Evolutionary conservation across 768 basidiomycete species (phyloP).

Genomic region (Gyrodon lividus): DNA sequence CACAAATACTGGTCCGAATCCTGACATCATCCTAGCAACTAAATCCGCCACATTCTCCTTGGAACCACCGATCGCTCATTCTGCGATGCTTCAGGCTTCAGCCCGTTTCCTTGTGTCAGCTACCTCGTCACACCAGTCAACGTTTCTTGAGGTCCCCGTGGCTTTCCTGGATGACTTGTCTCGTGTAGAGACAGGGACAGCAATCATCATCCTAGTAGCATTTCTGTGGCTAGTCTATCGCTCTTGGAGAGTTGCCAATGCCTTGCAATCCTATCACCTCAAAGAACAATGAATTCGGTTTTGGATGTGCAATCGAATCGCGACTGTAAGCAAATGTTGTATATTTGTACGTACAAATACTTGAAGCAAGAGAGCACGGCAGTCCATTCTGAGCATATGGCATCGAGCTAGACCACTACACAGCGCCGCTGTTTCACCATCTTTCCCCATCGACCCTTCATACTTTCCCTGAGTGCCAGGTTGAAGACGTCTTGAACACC

Average conservation of each 20-base stretch:
- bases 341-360: slow-evolving; percentile 33
- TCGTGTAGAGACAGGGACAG: slow-evolving; percentile 38
- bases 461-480: slow-evolving; percentile 83
- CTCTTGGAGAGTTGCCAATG: slow-evolving; percentile 24
- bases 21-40: slow-evolving; percentile 11
- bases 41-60: slow-evolving; percentile 9
- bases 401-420: slow-evolving; percentile 47
- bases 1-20: not conserved
- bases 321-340: slow-evolving; percentile 20
- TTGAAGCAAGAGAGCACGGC: slow-evolving; percentile 10
- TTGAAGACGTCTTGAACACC: slow-evolving; percentile 93
- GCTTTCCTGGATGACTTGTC: slow-evolving; percentile 32
- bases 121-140: slow-evolving; percentile 3
- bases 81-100: slow-evolving; percentile 20
- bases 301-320: slow-evolving; percentile 10
- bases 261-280: slow-evolving; percentile 17
- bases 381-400: slow-evolving; percentile 12
- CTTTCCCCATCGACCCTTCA: slow-evolving; percentile 78
- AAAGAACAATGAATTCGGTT: slow-evolving; percentile 24
- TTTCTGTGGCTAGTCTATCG: slow-evolving; percentile 35
- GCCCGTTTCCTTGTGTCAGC: slow-evolving; percentile 17
- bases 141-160: slow-evolving; percentile 33
- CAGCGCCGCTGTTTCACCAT: slow-evolving; percentile 70
- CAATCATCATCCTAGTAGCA: slow-evolving; percentile 27
- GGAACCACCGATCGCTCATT: slow-evolving; percentile 18